phyloP scores from a whole-genome alignment of 2,329 filamentous ascomycete species.

The Mollisiaceae sp. region DNA sequence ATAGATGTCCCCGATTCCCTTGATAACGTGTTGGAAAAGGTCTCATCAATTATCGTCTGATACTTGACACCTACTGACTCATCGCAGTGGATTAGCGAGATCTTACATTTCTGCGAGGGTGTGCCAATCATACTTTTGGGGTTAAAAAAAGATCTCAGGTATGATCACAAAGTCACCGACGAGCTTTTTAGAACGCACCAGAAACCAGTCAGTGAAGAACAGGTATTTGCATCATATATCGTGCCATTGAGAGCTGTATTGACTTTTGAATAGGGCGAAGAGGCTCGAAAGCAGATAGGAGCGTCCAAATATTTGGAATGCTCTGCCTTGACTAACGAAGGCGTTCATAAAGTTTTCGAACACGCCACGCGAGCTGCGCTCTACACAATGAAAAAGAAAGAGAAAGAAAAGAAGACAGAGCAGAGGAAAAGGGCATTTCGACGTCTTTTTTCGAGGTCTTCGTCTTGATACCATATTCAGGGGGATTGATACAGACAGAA shows the following conservation, averaged over 20 bases:
- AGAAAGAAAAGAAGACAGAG: conserved; percentile 22
- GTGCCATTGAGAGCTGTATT: background rate
- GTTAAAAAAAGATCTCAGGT: conserved; percentile 98
- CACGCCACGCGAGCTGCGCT: conserved; percentile 93
- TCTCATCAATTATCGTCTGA: background rate
- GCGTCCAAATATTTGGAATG: conserved; percentile 98
- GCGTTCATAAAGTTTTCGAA: conserved; percentile 97
- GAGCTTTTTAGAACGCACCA: conserved; percentile 98
- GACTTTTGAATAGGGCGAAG: conserved; percentile 72
- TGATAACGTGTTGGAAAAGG: conserved; percentile 82
- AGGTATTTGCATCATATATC: conserved; percentile 66
- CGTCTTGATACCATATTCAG: too few relatives aligned
- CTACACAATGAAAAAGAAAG: conserved; percentile 73
- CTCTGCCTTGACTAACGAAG: conserved; percentile 98
- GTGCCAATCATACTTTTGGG: conserved; percentile 98
- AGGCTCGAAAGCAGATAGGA: conserved; percentile 91
- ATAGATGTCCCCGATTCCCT: conserved; percentile 97
- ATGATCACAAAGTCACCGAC: conserved; percentile 96
- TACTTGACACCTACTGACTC: background rate
- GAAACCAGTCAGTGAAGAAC: conserved; percentile 93
- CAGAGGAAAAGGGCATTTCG: too few relatives aligned
- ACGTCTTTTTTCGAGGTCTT: too few relatives aligned
- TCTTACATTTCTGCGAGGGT: conserved; percentile 98
- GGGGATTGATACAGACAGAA: too few relatives aligned
- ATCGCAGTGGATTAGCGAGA: conserved; percentile 95